Evolutionary conservation across 257 asterid species (phyloP).

Genomic region (Verbena officinalis): DNA sequence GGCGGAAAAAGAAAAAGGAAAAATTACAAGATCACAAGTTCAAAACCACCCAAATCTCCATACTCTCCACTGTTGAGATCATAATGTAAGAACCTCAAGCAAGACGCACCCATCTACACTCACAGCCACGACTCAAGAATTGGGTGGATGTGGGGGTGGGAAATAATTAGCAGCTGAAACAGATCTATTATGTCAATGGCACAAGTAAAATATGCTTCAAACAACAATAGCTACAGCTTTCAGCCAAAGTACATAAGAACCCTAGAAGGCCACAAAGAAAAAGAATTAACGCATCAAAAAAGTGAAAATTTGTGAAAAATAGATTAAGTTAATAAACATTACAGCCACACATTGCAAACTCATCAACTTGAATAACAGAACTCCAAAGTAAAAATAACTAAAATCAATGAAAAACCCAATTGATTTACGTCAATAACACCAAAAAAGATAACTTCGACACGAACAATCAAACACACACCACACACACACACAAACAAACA

Average conservation of each 20-base stretch:
- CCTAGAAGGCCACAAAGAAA: not conserved
- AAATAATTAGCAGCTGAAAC: constrained; percentile 18
- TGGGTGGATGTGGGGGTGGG: not conserved
- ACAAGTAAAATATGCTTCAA: not conserved
- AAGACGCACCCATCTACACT: constrained; percentile 6
- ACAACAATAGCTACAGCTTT: not conserved
- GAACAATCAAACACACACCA: no score
- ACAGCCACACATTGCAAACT: constrained; percentile 7
- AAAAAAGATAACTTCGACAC: not conserved
- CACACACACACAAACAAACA: no score
- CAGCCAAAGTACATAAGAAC: not conserved
- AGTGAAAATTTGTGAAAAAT: not conserved
- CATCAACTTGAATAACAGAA: not conserved
- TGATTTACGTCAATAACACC: not conserved
- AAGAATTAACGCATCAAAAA: not conserved
- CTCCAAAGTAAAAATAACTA: not conserved
- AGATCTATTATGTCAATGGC: constrained; percentile 15
- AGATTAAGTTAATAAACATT: not conserved
- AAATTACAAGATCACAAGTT: not conserved
- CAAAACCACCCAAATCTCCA: not conserved
- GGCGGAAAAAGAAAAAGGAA: not conserved
- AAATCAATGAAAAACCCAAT: constrained; percentile 3
- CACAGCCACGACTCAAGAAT: not conserved
- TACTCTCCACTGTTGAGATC: not conserved
- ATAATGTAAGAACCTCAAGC: not conserved